Conservation (phyloP, 2,329 filamentous ascomycete genomes). For the Aureobasidium lini region DNA sequence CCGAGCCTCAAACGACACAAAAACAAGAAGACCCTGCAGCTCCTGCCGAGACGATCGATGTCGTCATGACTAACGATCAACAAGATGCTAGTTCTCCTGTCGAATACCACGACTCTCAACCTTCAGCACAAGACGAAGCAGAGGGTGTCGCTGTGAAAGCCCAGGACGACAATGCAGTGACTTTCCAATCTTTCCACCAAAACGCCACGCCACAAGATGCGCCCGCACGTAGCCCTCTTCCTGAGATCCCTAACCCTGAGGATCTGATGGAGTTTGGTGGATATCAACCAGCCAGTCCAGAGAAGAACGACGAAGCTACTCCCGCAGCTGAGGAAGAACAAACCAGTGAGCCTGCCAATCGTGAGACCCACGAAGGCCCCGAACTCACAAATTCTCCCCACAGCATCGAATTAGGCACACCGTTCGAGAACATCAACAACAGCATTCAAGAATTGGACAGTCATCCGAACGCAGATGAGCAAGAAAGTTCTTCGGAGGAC, state of each 20-base stretch:
- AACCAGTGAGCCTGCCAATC: neutral
- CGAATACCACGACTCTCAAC: neutral
- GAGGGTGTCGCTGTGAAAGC: neutral
- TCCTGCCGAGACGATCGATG: neutral
- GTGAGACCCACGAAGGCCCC: neutral
- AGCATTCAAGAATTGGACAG: neutral
- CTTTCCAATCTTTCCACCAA: constrained; percentile 1
- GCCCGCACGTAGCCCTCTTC: neutral
- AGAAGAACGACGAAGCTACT: neutral
- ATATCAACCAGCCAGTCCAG: neutral
- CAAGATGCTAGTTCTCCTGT: neutral
- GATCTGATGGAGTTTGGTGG: constrained; percentile 12
- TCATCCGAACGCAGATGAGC: neutral
- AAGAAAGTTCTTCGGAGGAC: neutral
- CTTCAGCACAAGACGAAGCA: neutral
- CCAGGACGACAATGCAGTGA: neutral
- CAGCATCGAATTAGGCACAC: neutral
- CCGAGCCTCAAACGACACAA: neutral
- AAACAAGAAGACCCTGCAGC: neutral
- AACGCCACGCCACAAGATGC: neutral
- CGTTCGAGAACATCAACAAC: neutral
- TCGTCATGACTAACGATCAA: constrained; percentile 10
- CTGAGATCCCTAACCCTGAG: neutral
- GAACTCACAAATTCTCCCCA: neutral
- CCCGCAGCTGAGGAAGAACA: neutral